Evolutionary conservation across 257 asterid species (phyloP), one percentile per base, ranked within the genome.

Genomic region (Salvia rosmarinus): DNA sequence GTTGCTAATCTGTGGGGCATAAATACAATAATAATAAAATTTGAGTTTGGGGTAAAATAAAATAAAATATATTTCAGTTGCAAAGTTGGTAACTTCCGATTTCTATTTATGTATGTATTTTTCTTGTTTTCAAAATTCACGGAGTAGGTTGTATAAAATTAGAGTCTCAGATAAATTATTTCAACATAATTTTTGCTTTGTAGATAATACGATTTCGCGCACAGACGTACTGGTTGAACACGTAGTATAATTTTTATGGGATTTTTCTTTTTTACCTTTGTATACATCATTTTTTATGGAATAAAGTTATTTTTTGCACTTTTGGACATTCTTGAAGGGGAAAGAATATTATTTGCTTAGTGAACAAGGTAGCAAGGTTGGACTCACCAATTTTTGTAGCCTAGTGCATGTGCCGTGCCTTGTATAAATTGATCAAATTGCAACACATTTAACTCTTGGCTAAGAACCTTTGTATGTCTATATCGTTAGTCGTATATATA

Each of bases 281-380:
- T 10, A 1, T 56, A 28, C 64, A 12, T 4, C 9, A 20, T 32
- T 50, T 37, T 28, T 5, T 7, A 12, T 3, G 54, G 56, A 60
- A 21, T 25, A 47, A 55, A 21, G 51, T n/a, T 14, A 4, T 9
- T 6, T 39, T 39, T n/a, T 34, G 42, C 67, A 30, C 13, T 3
- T 80, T 64, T 50, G 71, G 75, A 64, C 52, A 30, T 68, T 67
- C 34, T 28, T 68, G 37, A 54, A 64, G 51, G 71, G 71, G 62
- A 56, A 79, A 68, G 79, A 77, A 78, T 67, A 71, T 75, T 42
- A 23, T 58, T 79, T 74, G 81, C 84, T 74, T 82, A 28, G 64
- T 59, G 13, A 32, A 61, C 56, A 68, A 64, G 82, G 64, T 20
- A 49, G 68, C 55, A 40, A 40, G 5, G n/a, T n/a, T n/a, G n/a